These are phyloP conservation scores for Chernovozyma aurita DNA, from an alignment of 1,139 yeast genomes.

Conservation along the genomic window DNA sequence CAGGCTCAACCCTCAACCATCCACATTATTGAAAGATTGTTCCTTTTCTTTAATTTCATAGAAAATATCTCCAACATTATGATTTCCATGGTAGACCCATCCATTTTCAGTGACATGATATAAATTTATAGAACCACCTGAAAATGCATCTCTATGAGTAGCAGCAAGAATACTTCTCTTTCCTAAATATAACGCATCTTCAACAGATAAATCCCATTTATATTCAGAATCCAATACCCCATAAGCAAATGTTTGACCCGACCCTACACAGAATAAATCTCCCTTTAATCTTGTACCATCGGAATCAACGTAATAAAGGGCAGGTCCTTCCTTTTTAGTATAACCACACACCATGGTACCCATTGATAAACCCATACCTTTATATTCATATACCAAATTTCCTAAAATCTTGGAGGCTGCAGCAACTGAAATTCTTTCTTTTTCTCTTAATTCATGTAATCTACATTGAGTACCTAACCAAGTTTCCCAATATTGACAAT, in stretches of 20 bases:
- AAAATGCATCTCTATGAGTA: slow-evolving; percentile 96
- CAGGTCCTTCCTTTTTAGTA: slow-evolving; percentile 92
- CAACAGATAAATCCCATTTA: slow-evolving; percentile 84
- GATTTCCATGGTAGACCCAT: slow-evolving; percentile 94
- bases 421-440: slow-evolving; percentile 91
- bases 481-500: slow-evolving; percentile 98
- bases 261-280: slow-evolving; percentile 94
- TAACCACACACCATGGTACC: slow-evolving; percentile 99
- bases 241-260: slow-evolving; percentile 99
- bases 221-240: slow-evolving; percentile 94
- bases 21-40: slow-evolving; percentile 86
- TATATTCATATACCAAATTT: slow-evolving; percentile 87
- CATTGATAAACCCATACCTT: slow-evolving; percentile 98
- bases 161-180: slow-evolving; percentile 96
- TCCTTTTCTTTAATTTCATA: slow-evolving; percentile 90
- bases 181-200: slow-evolving; percentile 91
- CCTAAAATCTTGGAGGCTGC: slow-evolving; percentile 94
- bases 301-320: slow-evolving; percentile 92
- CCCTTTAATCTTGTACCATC: slow-evolving; percentile 97
- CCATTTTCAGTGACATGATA: slow-evolving; percentile 92
- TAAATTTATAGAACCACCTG: slow-evolving; percentile 94
- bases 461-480: slow-evolving; percentile 98
- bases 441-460: slow-evolving; percentile 88
- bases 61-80: slow-evolving; percentile 85
- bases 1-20: too few relatives aligned